Base-by-base conservation (phyloP, 2,329 filamentous ascomycete genomes). In the Samsoniella hepiali region DNA sequence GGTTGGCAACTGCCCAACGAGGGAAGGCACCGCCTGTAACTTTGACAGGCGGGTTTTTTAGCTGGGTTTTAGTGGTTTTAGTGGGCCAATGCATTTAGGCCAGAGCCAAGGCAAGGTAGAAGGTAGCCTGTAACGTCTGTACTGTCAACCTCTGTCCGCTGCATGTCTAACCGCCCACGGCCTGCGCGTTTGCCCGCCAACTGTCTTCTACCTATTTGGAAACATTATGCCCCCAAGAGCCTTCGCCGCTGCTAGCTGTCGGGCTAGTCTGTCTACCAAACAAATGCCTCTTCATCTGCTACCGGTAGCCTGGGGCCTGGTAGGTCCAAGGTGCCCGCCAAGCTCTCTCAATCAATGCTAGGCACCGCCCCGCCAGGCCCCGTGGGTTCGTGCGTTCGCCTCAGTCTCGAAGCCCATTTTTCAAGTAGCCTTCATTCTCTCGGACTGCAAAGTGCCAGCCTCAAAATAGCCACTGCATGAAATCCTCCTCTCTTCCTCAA, bases 291-390 rank as follows among this genome's bases (percentile, higher is more conserved):
- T 22, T 22, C 22, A 22, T 22, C 22, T 22, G 22, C 22, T 22
- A 22, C 22, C 22, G 22, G 22, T 22, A 22, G 22, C 22, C 22
- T 22, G 22, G 22, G 22, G 22, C 22, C 22, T 22, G 22, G 22
- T 22, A 22, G 22, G 22, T 22, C 22, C 22, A 22, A 22, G 22
- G 22, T 22, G 22, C 27, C 49, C 49, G 49, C 29, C 13, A 34
- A 11, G 31, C 49, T 49, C 9, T 11, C 45, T 54, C 17, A 45
- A 34, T 57, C 42, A 58, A 58, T 49, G 42, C 44, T 47, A 44
- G 54, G 15, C 17, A 15, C 58, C 42, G 56, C 56, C 58, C 47
- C 58, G 38, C 47, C n/a, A 34, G 34, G 29, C 58, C 47, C 58
- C 36, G 17, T 53, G 34, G 57, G 32, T 22, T 27, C 42, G 55